These are phyloP conservation scores for button mushroom (Agaricus bisporus) DNA, from an alignment of 768 basidiomycete species.

Conservation along the genomic window DNA sequence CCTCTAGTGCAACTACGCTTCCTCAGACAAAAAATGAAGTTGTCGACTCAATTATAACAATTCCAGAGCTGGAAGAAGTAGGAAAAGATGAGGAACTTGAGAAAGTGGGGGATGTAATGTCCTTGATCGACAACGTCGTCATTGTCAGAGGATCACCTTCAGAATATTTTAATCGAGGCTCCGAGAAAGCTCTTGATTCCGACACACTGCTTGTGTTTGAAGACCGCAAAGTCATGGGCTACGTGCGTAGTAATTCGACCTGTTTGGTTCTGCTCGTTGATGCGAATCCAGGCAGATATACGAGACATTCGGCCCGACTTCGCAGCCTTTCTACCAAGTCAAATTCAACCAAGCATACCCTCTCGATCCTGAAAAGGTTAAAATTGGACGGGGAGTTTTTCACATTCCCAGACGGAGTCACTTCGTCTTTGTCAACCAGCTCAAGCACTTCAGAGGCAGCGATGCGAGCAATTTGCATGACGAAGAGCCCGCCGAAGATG, in stretches of 20 bases:
- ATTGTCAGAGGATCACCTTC: constrained; percentile 62
- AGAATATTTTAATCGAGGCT: constrained; percentile 35
- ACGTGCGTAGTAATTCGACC: constrained; percentile 45
- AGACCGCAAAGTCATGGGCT: constrained; percentile 85
- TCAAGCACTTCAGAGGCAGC: constrained; percentile 73
- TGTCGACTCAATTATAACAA: constrained; percentile 44
- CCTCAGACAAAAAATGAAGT: constrained; percentile 70
- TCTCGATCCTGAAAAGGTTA: constrained; percentile 49
- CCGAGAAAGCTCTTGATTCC: constrained; percentile 70
- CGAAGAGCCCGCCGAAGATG: constrained; percentile 87
- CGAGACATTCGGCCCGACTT: constrained; percentile 94
- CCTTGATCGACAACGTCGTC: constrained; percentile 63
- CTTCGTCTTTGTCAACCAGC: constrained; percentile 75
- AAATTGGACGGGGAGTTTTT: constrained; percentile 61
- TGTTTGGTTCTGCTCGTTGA: constrained; percentile 10
- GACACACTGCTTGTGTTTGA: constrained; percentile 89
- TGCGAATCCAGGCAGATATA: constrained; percentile 52
- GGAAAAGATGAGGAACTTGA: constrained; percentile 61
- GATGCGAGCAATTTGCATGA: constrained; percentile 95
- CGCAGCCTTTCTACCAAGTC: constrained; percentile 85
- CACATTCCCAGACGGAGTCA: constrained; percentile 76
- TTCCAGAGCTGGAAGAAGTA: constrained; percentile 63
- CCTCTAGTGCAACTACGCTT: constrained; percentile 32
- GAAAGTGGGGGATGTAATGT: constrained; percentile 73
- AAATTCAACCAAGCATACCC: constrained; percentile 68